phyloP scores from a whole-genome alignment of 768 basidiomycete genomes.

The Leccinum longicurvipes region DNA sequence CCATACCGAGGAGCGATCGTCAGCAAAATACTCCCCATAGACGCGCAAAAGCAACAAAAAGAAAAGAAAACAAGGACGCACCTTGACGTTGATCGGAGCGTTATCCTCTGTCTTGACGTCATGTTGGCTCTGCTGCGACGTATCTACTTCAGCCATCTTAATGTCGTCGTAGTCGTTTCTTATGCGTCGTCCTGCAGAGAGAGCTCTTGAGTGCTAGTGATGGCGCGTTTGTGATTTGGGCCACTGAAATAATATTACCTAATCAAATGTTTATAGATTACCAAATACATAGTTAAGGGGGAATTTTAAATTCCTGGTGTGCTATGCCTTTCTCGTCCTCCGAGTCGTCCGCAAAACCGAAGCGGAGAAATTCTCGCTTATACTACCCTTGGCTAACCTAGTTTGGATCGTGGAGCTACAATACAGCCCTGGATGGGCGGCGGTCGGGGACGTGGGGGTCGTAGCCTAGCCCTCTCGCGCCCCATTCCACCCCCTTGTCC shows the following conservation, averaged over 20 bases:
- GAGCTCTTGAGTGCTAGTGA: background rate
- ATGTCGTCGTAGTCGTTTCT: background rate
- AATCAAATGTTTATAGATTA: background rate
- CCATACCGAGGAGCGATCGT: background rate
- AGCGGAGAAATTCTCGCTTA: no score
- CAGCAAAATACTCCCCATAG: background rate
- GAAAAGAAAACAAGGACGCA: constrained; percentile 21
- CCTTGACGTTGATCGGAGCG: constrained; percentile 78
- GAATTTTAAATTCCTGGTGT: no score
- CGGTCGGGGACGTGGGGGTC: no score
- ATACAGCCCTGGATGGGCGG: no score
- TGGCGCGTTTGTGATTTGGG: background rate
- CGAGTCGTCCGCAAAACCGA: no score
- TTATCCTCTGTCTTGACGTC: constrained; percentile 54
- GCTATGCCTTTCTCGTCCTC: no score
- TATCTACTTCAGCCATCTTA: constrained; percentile 13
- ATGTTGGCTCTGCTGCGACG: constrained; percentile 26
- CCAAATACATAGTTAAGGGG: no score
- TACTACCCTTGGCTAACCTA: no score
- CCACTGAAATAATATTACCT: background rate
- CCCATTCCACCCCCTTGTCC: no score
- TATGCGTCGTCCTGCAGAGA: background rate
- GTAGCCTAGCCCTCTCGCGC: no score
- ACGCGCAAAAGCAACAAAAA: background rate
- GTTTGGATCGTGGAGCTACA: no score